Evolutionary conservation across 2,329 filamentous ascomycete genomes (phyloP), one percentile per base, ranked within the genome.

Genomic region (Beauveria caledonica): DNA sequence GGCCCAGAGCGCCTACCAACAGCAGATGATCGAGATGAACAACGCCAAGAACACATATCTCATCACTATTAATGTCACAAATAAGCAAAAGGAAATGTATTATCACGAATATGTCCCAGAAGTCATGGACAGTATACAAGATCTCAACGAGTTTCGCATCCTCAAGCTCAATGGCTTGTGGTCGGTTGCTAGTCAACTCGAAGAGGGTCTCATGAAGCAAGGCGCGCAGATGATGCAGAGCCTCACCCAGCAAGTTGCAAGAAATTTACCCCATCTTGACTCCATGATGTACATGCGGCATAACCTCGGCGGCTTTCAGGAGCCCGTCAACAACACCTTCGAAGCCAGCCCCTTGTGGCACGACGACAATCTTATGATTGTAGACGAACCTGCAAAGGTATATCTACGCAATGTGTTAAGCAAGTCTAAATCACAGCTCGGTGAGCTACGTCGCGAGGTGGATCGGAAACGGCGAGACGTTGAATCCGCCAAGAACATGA

Each of bases 11-110:
- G 86, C 90, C 42, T 99, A 96, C 74, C 90, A 96, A 69, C 91
- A 96, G 71, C 93, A 97, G 73, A 81, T 95, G 62, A 77, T 87
- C 62, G 94, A 99, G 67, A 97, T 97, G 94, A 90, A 94, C 75
- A 99, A 99, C 71, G 83, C 88, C 72, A 99, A 99, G 80, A 99
- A 99, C 73, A 92, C 89, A n/a, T 99, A 99, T 71, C 78, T 99
- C 63, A 96, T 99, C 69, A 84, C 86, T 63, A 96, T 99, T 77
- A 96, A 96, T 71, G 90, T 97, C 62, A 95, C 92, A 39, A 99
- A 99, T 76, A 96, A 94, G 77, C 87, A 96, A 70, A 99, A 97
- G 77, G 92, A 97, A 71, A 90, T 88, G 70, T 97, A 97, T 77
- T 99, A 96, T 70, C 88, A 97, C 71, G 92, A 97, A 73, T 97